Evolutionary conservation across 2,329 filamentous ascomycete genomes (phyloP), one percentile per base, ranked within the genome.

Genomic region (Lojkania enalia): DNA sequence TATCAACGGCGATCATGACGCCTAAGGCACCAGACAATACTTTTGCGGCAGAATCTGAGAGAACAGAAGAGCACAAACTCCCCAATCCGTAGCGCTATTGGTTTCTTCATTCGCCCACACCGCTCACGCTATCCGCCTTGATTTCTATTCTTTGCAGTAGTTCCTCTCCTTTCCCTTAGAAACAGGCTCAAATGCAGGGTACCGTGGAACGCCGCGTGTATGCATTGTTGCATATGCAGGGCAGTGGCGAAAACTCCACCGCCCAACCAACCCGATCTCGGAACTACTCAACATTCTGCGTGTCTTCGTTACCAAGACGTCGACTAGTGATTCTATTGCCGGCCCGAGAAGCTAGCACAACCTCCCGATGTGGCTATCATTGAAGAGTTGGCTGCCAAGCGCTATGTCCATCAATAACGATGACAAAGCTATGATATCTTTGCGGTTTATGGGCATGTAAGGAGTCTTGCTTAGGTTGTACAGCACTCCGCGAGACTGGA

Each of bases 1-100:
- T 44, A 11, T 33, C 58, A 44, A 20, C 29, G 44, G 56, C 54
- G 60, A 64, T 64, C 61, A 63, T 64, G 57, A 64, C 61, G 61
- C 55, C 58, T 59, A 43, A 64, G 57, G 58, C 51, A 32, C 42
- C 38, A 35, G 14, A 16, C 29, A 25, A 14, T 16, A 13, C 20
- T 29, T 5, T 12, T 12, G 9, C 20, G 19, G 9, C 36, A 39
- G 19, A 21, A 25, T 15, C 36, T 16, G 30, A 33, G 6, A 19
- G 36, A 35, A 35, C 31, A 7, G 11, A 35, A 7, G 7, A 7
- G 15, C n/a, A n/a, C n/a, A n/a, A n/a, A n/a, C n/a, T n/a, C n/a
- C n/a, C n/a, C n/a, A n/a, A n/a, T n/a, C n/a, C n/a, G n/a, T n/a
- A n/a, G n/a, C n/a, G n/a, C n/a, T n/a, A n/a, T n/a, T n/a, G n/a